Conservation (phyloP, 1,284 basidiomycete species). For the Farysia itapuensis region DNA sequence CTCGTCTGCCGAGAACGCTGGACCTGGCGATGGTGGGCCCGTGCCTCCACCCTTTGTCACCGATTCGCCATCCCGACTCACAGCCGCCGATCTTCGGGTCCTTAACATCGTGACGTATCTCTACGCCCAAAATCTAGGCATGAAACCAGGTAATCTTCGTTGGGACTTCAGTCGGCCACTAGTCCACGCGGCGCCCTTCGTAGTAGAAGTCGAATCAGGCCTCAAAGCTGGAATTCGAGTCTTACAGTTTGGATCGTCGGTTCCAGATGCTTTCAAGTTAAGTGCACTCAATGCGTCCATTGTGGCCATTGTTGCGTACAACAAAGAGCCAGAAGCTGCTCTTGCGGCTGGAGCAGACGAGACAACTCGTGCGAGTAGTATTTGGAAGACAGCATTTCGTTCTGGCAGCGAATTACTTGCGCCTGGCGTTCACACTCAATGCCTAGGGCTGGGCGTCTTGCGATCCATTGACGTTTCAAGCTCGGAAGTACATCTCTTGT, state of each 20-base stretch:
- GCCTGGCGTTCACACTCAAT: conserved; percentile 5
- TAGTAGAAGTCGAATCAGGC: conserved; percentile 66
- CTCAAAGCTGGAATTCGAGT: conserved; percentile 65
- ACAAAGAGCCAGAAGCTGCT: neutral
- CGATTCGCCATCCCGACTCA: conserved; percentile 19
- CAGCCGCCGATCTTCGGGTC: conserved; percentile 37
- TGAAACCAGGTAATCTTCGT: neutral
- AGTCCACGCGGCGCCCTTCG: conserved; percentile 58
- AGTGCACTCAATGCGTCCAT: conserved; percentile 78
- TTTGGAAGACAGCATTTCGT: conserved; percentile 28
- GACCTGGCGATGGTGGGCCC: conserved; percentile 14
- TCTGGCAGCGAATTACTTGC: conserved; percentile 4
- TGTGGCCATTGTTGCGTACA: conserved; percentile 64
- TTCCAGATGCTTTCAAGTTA: conserved; percentile 40
- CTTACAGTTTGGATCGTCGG: conserved; percentile 33
- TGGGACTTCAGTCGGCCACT: conserved; percentile 77
- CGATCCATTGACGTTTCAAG: conserved; percentile 41
- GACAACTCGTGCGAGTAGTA: neutral
- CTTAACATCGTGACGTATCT: conserved; percentile 47
- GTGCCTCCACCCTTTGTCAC: conserved; percentile 21
- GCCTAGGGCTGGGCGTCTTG: conserved; percentile 46
- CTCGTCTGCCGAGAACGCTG: neutral
- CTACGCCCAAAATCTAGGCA: conserved; percentile 18
- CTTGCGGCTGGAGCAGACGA: neutral
- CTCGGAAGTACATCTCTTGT: conserved; percentile 41